Base-by-base conservation (phyloP, 345 rosid genomes). In the Salix udensis region DNA sequence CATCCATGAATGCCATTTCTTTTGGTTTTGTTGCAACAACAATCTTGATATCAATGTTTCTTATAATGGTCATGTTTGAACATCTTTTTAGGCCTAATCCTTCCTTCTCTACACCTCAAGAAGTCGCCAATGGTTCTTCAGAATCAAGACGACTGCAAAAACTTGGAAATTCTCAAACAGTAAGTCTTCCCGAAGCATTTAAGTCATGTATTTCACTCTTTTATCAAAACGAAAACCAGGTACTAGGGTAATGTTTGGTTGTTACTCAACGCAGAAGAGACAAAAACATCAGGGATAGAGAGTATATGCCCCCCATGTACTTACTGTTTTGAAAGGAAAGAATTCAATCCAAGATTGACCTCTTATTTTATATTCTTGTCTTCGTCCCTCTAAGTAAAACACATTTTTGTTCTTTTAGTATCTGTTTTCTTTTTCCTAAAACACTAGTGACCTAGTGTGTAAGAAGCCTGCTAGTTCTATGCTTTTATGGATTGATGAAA, bases 11-110 rank as follows among this genome's bases (percentile, higher is more conserved):
- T 69, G 97, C 98, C 1, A 86, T 94, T 19, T 89, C 98, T 6
- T 94, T 90, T 28, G 98, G 98, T 53, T 89, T 94, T 31, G 92
- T 94, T 65, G 98, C 98, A 21, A 94, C 98, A 1, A 97, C 98
- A 42, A 88, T 94, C 74, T 78, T 92, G 79, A 83, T 94, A 73
- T 88, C 96, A n/a, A 89, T 94, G 94, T 94, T 94, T 77, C 87
- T 94, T 66, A 88, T 94, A 76, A 94, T 92, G 97, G 98, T 97
- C 62, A 91, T 94, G 70, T 94, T 92, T 26, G 98, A 94, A 74
- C 97, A 92, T 84, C 90, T 92, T 39, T 91, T 92, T 46, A 85
- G 91, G 78, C 92, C 95, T 24, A 79, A 79, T 42, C 85, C 90
- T 76, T 75, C 90, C 8, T 92, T 92, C 80, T 84, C 89, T 74